Base-by-base conservation (phyloP, 176 grass and related monocot species). In the Rhipidocladum racemiflorum region DNA sequence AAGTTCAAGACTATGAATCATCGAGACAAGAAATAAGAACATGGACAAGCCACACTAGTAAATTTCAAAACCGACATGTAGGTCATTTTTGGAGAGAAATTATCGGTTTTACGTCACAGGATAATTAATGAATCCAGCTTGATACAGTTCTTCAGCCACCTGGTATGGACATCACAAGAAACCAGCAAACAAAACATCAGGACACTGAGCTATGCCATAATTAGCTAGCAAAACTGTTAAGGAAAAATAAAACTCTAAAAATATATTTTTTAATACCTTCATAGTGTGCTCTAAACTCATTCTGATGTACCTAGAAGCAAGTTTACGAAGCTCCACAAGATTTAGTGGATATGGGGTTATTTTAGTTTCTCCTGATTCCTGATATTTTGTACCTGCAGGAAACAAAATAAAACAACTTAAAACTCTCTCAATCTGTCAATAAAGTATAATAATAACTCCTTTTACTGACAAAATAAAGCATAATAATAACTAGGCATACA, bases 291-390 rank as follows among this genome's bases (percentile, higher is more conserved):
- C 95, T 44, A 92, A 92, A 83, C 92, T 93, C 95, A 97, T 92
- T 82, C n/a, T n/a, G n/a, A n/a, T n/a, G 77, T 91, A 97, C 86
- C 92, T 97, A 40, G 95, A 97, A 85, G 95, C 95, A 44, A 90
- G 92, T 91, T 97, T 97, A 53, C 94, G 95, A 89, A 97, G 95
- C 75, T 97, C 95, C 78, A 97, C 45, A 11, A 92, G 94, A 89
- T 85, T 94, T 83, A 94, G 74, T 85, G 95, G 95, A 80, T 97
- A 93, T 92, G 95, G 36, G 95, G 95, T 53, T 97, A 94, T 87
- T 97, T 97, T 23, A 90, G 45, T 78, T 97, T 97, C 75, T 97
- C 95, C 77, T 97, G 84, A 72, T 94, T 90, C 62, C 86, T 89
- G 49, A 97, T 88, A 87, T 91, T 97, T 32, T 82, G 91, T 59